A percentile compares a stretch with the other conserved stretches of the same genome.
Conservation (phyloP, 2,329 filamentous ascomycete species). For the Aspergillus fumigatiaffinis region DNA sequence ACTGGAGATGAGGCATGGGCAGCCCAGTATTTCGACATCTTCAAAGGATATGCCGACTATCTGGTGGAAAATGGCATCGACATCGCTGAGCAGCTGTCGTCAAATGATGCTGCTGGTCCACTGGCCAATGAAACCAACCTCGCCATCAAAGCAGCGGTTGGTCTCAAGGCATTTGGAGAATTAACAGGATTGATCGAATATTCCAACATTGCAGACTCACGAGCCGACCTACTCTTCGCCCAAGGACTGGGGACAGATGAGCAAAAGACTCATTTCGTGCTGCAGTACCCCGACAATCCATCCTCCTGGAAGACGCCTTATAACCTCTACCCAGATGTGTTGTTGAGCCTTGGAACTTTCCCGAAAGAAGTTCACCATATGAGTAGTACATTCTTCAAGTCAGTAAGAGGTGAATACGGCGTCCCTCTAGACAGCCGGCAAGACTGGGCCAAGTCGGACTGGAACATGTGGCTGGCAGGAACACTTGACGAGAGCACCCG, state of each 20-base stretch:
- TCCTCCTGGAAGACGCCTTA: conserved; percentile 37
- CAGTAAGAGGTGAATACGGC: conserved; percentile 33
- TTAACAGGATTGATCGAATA: conserved; percentile 37
- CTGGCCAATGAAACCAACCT: conserved; percentile 45
- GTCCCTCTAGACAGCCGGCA: conserved; percentile 39
- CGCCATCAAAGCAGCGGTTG: conserved; percentile 46
- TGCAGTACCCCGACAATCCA: conserved; percentile 35
- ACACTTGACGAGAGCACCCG: conserved; percentile 28
- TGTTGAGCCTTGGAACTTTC: conserved; percentile 39
- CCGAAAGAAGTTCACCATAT: conserved; percentile 32
- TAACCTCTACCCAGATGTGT: conserved; percentile 41
- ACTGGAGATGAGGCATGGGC: conserved; percentile 38
- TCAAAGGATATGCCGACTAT: conserved; percentile 41
- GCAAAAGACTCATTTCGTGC: conserved; percentile 37
- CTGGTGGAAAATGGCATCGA: conserved; percentile 38
- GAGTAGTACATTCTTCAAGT: conserved; percentile 35
- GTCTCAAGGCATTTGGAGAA: conserved; percentile 43
- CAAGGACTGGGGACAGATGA: conserved; percentile 34
- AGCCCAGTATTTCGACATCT: conserved; percentile 30
- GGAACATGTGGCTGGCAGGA: conserved; percentile 43
- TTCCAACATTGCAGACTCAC: conserved; percentile 31
- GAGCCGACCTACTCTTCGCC: conserved; percentile 33
- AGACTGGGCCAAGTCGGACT: conserved; percentile 43
- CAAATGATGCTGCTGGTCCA: conserved; percentile 41
- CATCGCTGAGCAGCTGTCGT: conserved; percentile 39